Percentiles rank a stretch among this genome's conserved stretches.
Conservation (phyloP, 805 yeast species). For the Grigorovia transvaalensis region DNA sequence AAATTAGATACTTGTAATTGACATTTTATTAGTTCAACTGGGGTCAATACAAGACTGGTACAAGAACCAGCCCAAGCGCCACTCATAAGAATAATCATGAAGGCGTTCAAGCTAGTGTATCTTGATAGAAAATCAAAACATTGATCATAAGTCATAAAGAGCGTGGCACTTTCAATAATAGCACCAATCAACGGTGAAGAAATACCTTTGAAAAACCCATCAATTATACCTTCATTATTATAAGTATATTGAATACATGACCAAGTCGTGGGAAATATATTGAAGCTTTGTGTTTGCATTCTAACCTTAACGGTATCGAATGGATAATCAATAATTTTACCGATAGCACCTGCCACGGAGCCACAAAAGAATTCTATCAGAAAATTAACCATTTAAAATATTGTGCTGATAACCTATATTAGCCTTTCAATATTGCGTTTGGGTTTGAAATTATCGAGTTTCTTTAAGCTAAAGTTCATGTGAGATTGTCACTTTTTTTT, state of each 20-base stretch:
- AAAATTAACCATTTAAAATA: background rate
- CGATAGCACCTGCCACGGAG: constrained; percentile 61
- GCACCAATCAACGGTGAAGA: constrained; percentile 82
- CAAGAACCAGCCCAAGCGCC: constrained; percentile 78
- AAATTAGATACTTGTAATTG: constrained; percentile 58
- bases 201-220: constrained; percentile 70
- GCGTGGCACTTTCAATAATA: constrained; percentile 74
- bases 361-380: constrained; percentile 28
- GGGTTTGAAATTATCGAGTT: background rate
- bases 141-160: constrained; percentile 56
- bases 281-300: constrained; percentile 62
- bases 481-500: too few relatives aligned
- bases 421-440: background rate
- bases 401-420: background rate
- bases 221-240: constrained; percentile 51
- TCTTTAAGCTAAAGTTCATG: too few relatives aligned
- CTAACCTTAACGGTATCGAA: constrained; percentile 89
- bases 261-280: constrained; percentile 45
- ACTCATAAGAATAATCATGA: constrained; percentile 42
- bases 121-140: constrained; percentile 32
- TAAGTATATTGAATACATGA: constrained; percentile 58
- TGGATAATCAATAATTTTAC: constrained; percentile 81
- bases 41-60: constrained; percentile 78
- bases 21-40: constrained; percentile 83
- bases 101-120: constrained; percentile 23